Conservation (phyloP, 768 basidiomycete genomes). For the Podaxis sp. region DNA sequence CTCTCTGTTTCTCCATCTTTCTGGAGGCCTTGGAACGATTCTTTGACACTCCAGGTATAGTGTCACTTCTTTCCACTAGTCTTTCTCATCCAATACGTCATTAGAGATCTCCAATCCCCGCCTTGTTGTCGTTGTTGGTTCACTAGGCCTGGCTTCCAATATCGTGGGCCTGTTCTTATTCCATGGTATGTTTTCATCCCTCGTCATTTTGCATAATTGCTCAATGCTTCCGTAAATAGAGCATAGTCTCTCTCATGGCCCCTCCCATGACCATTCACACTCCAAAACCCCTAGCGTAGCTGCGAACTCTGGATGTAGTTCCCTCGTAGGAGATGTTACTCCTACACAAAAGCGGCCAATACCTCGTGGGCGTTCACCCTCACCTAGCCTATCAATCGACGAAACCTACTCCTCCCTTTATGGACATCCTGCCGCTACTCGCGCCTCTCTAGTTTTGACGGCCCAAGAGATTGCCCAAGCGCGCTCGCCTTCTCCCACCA, state of each 20-base stretch:
- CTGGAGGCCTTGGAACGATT: slow-evolving; percentile 91
- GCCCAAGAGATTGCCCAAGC: slow-evolving; percentile 75
- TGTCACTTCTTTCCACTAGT: slow-evolving; percentile 8
- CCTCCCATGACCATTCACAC: slow-evolving; percentile 30
- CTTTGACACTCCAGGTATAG: slow-evolving; percentile 74
- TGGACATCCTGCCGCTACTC: slow-evolving; percentile 69
- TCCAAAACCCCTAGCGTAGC: slow-evolving; percentile 31
- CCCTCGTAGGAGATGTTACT: slow-evolving; percentile 18
- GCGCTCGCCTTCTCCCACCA: slow-evolving; percentile 41
- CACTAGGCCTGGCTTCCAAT: slow-evolving; percentile 85
- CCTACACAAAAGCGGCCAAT: slow-evolving; percentile 26
- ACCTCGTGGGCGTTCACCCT: slow-evolving; percentile 24
- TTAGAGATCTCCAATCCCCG: slow-evolving; percentile 86
- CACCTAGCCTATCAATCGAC: slow-evolving; percentile 22
- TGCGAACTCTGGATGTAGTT: slow-evolving; percentile 18
- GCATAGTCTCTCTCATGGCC: slow-evolving; percentile 63
- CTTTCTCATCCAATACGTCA: slow-evolving; percentile 8
- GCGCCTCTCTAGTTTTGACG: slow-evolving; percentile 71
- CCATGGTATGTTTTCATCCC: slow-evolving; percentile 59
- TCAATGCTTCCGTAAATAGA: slow-evolving; percentile 30
- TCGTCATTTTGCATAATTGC: slow-evolving; percentile 1
- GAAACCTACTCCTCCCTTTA: slow-evolving; percentile 60
- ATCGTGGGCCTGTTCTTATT: slow-evolving; percentile 92
- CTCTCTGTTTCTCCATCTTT: slow-evolving; percentile 93
- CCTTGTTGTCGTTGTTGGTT: slow-evolving; percentile 87